Evolutionary conservation across 257 asterid species (phyloP).

Genomic region (Gentiana dahurica): DNA sequence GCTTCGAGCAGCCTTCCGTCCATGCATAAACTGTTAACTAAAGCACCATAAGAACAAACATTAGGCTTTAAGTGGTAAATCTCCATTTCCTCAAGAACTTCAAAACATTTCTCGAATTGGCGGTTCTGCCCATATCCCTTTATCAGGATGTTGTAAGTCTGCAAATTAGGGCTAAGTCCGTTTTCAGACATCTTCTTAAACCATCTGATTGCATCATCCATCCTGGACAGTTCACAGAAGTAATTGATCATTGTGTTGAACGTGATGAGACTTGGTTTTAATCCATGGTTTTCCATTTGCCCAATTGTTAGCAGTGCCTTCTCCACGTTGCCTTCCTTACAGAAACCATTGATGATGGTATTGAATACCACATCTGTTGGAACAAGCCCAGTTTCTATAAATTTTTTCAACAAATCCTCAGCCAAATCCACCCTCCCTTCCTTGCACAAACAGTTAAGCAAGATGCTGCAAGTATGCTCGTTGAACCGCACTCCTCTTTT

Average conservation of each 20-base stretch:
- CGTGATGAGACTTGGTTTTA: conserved; percentile 51
- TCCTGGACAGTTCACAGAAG: conserved; percentile 40
- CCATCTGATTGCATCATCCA: conserved; percentile 58
- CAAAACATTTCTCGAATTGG: conserved; percentile 51
- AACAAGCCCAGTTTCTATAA: conserved; percentile 41
- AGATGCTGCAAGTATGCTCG: conserved; percentile 35
- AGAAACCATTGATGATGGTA: conserved; percentile 53
- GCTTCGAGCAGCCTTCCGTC: conserved; percentile 58
- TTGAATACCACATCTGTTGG: conserved; percentile 47
- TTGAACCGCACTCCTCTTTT: conserved; percentile 41
- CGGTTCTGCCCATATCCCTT: conserved; percentile 42
- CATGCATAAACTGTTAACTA: conserved; percentile 62
- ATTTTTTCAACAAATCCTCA: conserved; percentile 38
- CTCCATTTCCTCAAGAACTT: conserved; percentile 73
- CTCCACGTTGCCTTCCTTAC: conserved; percentile 41
- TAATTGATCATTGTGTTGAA: conserved; percentile 44
- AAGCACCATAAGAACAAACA: conserved; percentile 54
- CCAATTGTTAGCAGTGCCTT: conserved; percentile 40
- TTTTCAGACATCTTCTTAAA: conserved; percentile 40
- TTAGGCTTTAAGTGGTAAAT: conserved; percentile 39
- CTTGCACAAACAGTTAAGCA: conserved; percentile 57
- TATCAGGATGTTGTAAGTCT: conserved; percentile 65
- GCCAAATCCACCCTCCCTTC: conserved; percentile 49
- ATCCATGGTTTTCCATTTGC: conserved; percentile 47
- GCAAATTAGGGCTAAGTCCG: conserved; percentile 42